Base-by-base conservation (phyloP, 257 asterid species). In the Leptodermis oblonga region DNA sequence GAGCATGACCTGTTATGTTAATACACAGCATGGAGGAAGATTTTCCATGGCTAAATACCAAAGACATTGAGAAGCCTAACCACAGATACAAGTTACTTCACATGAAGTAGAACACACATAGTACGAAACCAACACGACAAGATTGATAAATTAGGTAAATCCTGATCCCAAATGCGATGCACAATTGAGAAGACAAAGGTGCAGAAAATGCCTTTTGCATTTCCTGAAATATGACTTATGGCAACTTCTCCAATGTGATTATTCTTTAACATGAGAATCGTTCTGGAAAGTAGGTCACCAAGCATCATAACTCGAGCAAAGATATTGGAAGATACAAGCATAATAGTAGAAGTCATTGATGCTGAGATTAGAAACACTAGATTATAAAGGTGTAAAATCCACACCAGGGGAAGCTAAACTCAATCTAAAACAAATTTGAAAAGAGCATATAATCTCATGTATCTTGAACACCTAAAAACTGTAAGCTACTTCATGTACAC, bases 401-500 rank as follows among this genome's bases (percentile, higher is more conserved):
- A 53, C 9, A n/a, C 25, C 25, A 65, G 36, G 43, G 7, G 65
- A 63, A 62, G 54, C 36, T 46, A 49, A 49, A 31, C 37, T 55
- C 42, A 17, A 23, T 65, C 60, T 31, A 25, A 70, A 12, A 43
- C 18, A 48, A 59, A 13, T 1, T 22, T 42, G 54, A 41, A 52
- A 41, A 39, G 23, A 23, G 43, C 13, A 14, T 61, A 71, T 43
- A 64, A 42, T 30, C 9, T 3, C 22, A 42, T 39, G 30, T 39
- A 53, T 34, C 3, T 42, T 51, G 23, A 51, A 30, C 71, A 33
- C 71, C 49, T 13, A 37, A 28, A 34, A 52, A 6, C 42, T 13
- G 36, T 3, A 28, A 65, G 20, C 72, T 33, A 42, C 31, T 30
- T 33, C 10, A 55, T 2, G 59, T 25, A 68, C n/a, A 72, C 70